phyloP scores from a whole-genome alignment of 352 stramenopile genomes.

The Globisporangium camurandrum region DNA sequence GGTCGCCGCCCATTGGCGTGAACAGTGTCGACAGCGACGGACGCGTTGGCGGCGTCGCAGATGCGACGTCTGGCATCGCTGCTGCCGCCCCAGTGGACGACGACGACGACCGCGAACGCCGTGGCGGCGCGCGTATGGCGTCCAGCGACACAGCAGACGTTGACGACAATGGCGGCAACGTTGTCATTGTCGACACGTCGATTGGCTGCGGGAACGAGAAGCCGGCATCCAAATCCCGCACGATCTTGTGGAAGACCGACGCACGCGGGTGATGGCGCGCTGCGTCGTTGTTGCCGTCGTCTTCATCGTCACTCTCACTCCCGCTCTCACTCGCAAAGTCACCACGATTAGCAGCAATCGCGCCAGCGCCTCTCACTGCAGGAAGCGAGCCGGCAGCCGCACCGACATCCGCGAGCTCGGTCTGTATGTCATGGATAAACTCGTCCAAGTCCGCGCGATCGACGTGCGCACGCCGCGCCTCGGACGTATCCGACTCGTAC shows the following conservation, averaged over 20 bases:
- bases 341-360: no score
- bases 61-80: conserved; percentile 1
- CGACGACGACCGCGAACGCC: conserved; percentile 14
- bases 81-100: neutral
- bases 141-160: neutral
- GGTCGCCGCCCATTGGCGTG: conserved; percentile 19
- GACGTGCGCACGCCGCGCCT: conserved; percentile 10
- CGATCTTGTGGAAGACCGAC: conserved; percentile 34
- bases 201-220: conserved; percentile 47
- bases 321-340: conserved; percentile 13
- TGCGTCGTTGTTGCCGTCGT: conserved; percentile 13
- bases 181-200: conserved; percentile 19
- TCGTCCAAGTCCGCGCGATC: conserved; percentile 21
- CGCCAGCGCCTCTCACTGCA: no score
- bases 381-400: neutral
- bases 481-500: conserved; percentile 20
- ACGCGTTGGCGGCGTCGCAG: conserved; percentile 7
- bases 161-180: conserved; percentile 14
- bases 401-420: conserved; percentile 5
- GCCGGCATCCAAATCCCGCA: conserved; percentile 45
- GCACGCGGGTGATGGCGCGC: conserved; percentile 9
- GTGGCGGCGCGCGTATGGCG: conserved; percentile 2
- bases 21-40: conserved; percentile 34
- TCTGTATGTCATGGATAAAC: conserved; percentile 16
- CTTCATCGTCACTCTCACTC: conserved; percentile 17